Evolutionary conservation across 306 rosid species (phyloP), one percentile per base, ranked within the genome.

Genomic region (Canavalia gladiata): DNA sequence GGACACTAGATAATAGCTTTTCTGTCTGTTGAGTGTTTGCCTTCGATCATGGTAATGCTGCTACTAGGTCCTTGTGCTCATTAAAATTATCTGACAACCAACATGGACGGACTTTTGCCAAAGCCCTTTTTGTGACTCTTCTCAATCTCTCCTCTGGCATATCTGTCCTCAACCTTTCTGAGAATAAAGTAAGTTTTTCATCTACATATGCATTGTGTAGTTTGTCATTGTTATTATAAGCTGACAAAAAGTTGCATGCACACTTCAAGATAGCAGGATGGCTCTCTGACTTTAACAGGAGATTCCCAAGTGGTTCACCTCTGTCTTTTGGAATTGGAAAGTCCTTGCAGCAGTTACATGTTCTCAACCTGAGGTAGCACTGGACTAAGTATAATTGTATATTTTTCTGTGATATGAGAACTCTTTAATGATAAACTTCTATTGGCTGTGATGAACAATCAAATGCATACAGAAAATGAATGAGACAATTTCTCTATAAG

Each of bases 141-240:
- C 87, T 94, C 60, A 68, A 88, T 81, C 83, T 88, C 86, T 89
- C 94, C 6, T 91, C 97, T 75, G 34, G 84, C 88, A 85, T 91
- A 85, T 88, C 93, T 70, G 75, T 84, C 83, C 97, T 91, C 72
- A 98, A 95, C 83, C 95, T 95, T 81, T 91, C 99, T 73, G 94
- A 86, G 34, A 95, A 95, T 87, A 79, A 79, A 46, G 99, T 95
- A 85, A 88, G 95, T 80, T 80, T 57, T 62, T 81, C 79, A 56
- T 77, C 77, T 79, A 54, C 75, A n/a, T 39, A 55, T 50, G n/a
- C 60, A 28, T 86, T 62, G 28, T 80, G 76, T 75, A 55, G 68
- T 75, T 65, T 4, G 28, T 12, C 52, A 4, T 71, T 70, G 43
- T 83, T 82, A 57, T 72, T 42, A 42, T 28, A 75, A 72, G 68